These are phyloP conservation scores for Podospora australis DNA, from an alignment of 495 filamentous ascomycete species.

Conservation along the genomic window DNA sequence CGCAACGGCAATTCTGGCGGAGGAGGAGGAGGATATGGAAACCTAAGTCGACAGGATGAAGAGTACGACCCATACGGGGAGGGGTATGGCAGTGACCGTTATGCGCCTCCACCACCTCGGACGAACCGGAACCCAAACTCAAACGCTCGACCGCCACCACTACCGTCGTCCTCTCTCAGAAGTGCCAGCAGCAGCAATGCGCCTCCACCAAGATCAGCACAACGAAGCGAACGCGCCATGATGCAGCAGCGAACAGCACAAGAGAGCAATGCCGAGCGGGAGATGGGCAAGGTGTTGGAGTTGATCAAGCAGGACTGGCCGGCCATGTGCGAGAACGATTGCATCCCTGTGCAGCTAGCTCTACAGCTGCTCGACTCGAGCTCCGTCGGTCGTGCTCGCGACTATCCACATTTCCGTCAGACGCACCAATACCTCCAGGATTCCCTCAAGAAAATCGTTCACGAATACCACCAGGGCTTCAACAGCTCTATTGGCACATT, in stretches of 20 bases:
- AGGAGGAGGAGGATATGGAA: slow-evolving; percentile 26
- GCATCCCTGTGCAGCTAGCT: slow-evolving; percentile 86
- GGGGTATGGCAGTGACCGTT: slow-evolving; percentile 37
- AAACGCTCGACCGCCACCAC: slow-evolving; percentile 6
- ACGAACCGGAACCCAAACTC: slow-evolving; percentile 20
- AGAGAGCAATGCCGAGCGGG: slow-evolving; percentile 39
- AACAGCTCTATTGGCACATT: slow-evolving; percentile 98
- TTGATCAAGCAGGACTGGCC: slow-evolving; percentile 84
- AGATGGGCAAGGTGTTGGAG: slow-evolving; percentile 45
- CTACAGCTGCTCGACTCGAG: slow-evolving; percentile 89
- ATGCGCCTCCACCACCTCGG: slow-evolving; percentile 22
- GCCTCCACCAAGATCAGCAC: slow-evolving; percentile 24
- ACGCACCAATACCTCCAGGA: slow-evolving; percentile 80
- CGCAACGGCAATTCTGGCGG: slow-evolving; percentile 24
- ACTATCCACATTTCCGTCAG: slow-evolving; percentile 73
- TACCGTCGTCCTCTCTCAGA: slow-evolving; percentile 14
- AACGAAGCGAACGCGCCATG: slow-evolving; percentile 11
- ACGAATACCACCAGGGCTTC: slow-evolving; percentile 98
- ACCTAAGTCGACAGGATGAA: slow-evolving; percentile 25
- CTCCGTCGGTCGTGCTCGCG: slow-evolving; percentile 82
- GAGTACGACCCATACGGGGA: slow-evolving; percentile 44
- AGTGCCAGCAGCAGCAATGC: no score
- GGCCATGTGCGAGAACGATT: slow-evolving; percentile 79
- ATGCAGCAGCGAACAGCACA: slow-evolving; percentile 10
- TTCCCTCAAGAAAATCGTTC: slow-evolving; percentile 90